These are phyloP conservation scores for Globisporangium radiosum DNA, from an alignment of 352 stramenopile species.

Conservation along the genomic window DNA sequence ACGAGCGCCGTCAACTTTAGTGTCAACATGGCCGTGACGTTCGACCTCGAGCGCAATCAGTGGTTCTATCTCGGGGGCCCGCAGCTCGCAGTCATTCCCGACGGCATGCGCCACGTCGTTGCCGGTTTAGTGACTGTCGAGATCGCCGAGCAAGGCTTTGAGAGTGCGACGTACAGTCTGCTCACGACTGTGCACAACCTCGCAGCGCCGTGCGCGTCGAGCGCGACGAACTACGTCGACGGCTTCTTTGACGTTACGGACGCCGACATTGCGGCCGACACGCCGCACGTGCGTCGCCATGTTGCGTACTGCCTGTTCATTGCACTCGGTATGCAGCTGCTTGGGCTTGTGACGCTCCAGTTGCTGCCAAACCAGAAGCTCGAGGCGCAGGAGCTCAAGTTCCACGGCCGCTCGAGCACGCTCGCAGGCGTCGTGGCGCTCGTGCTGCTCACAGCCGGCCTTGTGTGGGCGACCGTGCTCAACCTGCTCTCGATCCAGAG, in stretches of 20 bases:
- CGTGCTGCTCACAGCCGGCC: no score
- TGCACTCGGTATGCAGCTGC: conserved; percentile 6
- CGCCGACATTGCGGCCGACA: no score
- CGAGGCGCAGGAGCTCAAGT: no score
- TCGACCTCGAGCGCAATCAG: conserved; percentile 50
- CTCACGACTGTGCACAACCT: conserved; percentile 65
- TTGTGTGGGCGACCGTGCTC: no score
- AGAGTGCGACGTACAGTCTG: conserved; percentile 58
- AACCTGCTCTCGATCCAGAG: no score
- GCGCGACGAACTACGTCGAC: conserved; percentile 49
- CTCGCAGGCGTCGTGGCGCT: no score
- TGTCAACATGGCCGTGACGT: conserved; percentile 45
- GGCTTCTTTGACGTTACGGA: conserved; percentile 52
- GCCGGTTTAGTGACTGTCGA: conserved; percentile 60
- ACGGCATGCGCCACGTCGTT: conserved; percentile 57
- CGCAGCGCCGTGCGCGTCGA: conserved; percentile 43
- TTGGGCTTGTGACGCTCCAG: no score
- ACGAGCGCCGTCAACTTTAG: conserved; percentile 35
- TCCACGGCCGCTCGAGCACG: no score
- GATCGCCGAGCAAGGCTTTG: conserved; percentile 63
- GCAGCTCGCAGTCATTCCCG: conserved; percentile 48
- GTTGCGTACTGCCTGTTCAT: conserved; percentile 53
- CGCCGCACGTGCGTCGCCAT: conserved; percentile 50
- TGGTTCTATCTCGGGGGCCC: conserved; percentile 66
- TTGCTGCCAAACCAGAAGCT: no score